Evolutionary conservation across 163 green algal species (phyloP).

Genomic region (Chlamydomonas reinhardtii): DNA sequence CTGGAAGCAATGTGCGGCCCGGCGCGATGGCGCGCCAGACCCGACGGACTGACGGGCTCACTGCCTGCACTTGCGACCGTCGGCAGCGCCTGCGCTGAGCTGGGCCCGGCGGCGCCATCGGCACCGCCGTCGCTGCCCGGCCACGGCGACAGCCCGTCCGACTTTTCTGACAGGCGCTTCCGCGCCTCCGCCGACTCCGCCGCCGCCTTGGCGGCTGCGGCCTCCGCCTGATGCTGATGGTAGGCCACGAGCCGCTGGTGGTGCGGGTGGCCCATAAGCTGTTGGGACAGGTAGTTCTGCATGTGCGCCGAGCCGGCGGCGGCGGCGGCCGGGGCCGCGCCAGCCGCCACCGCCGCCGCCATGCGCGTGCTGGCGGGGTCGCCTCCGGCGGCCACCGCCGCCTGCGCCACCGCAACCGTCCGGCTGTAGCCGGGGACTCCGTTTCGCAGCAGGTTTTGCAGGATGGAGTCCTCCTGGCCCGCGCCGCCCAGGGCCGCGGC

Average conservation of each 20-base stretch:
- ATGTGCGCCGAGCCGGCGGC: neutral
- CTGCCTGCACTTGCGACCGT: neutral
- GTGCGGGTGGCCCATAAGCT: neutral
- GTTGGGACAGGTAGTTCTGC: neutral
- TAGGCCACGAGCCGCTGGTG: neutral
- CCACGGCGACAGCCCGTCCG: neutral
- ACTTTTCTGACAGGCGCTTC: neutral
- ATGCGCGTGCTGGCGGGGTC: too few species aligned
- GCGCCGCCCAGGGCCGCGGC: neutral
- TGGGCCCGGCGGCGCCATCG: neutral
- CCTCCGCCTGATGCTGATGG: too few species aligned
- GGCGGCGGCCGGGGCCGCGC: too few species aligned
- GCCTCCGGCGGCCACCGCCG: neutral
- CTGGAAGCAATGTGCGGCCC: too few species aligned
- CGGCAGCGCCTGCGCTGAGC: neutral
- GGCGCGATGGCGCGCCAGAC: neutral
- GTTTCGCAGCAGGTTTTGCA: slow-evolving; percentile 8
- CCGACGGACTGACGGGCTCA: neutral
- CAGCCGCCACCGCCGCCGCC: too few species aligned
- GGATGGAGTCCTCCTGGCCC: neutral
- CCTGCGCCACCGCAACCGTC: neutral
- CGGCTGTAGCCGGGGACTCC: slow-evolving; percentile 15
- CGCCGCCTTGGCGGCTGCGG: too few species aligned
- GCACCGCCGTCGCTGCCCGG: neutral
- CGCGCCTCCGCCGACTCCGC: too few species aligned